phyloP scores from a whole-genome alignment of 2,329 filamentous ascomycete genomes.

The Penicillium sp. region DNA sequence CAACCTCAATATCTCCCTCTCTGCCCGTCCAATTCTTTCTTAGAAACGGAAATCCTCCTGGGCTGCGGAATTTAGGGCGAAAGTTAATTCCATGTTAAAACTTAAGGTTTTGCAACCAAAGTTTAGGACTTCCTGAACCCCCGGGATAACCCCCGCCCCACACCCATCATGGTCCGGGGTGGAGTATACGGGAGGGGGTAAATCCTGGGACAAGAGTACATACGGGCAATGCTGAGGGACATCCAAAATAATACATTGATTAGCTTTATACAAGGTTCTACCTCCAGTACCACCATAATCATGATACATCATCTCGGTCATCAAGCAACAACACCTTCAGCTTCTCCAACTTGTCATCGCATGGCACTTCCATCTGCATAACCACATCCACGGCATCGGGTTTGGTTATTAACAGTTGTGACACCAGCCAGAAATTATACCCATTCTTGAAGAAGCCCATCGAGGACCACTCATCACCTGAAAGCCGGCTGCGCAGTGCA shows the following conservation, averaged over 20 bases:
- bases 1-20: no score
- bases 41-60: no score
- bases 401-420: conserved; percentile 41
- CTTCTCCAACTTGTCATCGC: conserved; percentile 43
- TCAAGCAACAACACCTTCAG: conserved; percentile 40
- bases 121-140: no score
- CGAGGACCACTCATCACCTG: conserved; percentile 37
- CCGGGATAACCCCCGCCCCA: conserved; percentile 14
- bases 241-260: background rate
- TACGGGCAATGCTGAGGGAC: no score
- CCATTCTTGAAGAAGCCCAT: conserved; percentile 45
- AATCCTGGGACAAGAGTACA: no score
- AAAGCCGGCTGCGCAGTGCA: conserved; percentile 29
- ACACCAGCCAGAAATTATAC: conserved; percentile 45
- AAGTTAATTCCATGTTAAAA: no score
- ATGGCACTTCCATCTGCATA: conserved; percentile 45
- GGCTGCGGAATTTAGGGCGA: no score
- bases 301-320: conserved; percentile 25
- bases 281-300: background rate
- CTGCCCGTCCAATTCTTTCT: no score
- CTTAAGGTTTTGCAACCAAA: no score
- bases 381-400: conserved; percentile 44
- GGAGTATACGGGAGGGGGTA: no score
- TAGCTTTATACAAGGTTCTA: background rate
- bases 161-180: background rate